Evolutionary conservation across 495 filamentous ascomycete genomes (phyloP), one percentile per base, ranked within the genome.

Genomic region (Cercophora scortea): DNA sequence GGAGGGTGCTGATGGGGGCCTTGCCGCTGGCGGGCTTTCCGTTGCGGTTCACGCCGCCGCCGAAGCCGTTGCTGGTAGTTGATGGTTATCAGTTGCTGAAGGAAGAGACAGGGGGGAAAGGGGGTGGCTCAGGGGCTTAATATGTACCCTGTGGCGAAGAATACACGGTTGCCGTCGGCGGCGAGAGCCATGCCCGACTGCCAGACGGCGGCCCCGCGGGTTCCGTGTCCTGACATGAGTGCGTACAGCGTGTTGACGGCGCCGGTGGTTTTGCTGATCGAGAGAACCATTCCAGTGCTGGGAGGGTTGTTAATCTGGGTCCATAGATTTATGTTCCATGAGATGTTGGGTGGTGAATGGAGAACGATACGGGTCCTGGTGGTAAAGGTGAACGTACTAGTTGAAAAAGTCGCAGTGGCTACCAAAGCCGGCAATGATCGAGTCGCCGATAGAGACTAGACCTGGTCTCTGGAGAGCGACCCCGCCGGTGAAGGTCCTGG

Each of bases 321-420:
- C 40, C n/a, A n/a, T n/a, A n/a, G n/a, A n/a, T n/a, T n/a, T n/a
- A n/a, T n/a, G n/a, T n/a, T n/a, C n/a, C n/a, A n/a, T n/a, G n/a
- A n/a, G n/a, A n/a, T n/a, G n/a, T n/a, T n/a, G n/a, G n/a, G n/a
- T n/a, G n/a, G n/a, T n/a, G n/a, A n/a, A n/a, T n/a, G n/a, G n/a
- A 10, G 53, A 53, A 13, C 59, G 61, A 36, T 7, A 36, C 34
- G 11, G 6, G 7, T 36, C 7, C 34, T 11, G 7, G 11, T 36
- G 34, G 11, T 36, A 36, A 7, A 36, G 7, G 11, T 7, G 7
- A 6, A 36, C 34, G 11, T 36, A 36, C 34, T 71, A 76, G 50
- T 76, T 76, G 57, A 68, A 76, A 1, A 63, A 51, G 47, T 73
- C 73, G 13, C 73, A 76, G 53, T 75, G 71, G 25, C 70, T 65